These are phyloP conservation scores for Filobasidium floriforme DNA, from an alignment of 768 basidiomycete genomes.

Conservation along the genomic window DNA sequence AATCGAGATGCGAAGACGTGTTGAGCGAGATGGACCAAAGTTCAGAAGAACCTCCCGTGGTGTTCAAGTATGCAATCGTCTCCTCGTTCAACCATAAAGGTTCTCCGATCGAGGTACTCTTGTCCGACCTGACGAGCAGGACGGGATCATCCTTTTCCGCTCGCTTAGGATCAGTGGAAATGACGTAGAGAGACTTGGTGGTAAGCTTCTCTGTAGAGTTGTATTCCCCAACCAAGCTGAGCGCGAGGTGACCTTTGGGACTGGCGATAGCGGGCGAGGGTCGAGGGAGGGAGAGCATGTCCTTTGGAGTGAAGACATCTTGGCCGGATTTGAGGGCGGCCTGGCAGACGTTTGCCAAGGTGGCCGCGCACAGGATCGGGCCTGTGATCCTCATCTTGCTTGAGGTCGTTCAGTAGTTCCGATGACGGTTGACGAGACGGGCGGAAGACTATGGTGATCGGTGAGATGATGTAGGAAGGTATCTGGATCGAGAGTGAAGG, in stretches of 20 bases:
- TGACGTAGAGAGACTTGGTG: constrained; percentile 31
- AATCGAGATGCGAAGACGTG: not conserved
- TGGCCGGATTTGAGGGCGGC: not conserved
- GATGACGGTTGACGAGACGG: too few relatives aligned
- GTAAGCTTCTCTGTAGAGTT: constrained; percentile 24
- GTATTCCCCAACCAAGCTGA: constrained; percentile 15
- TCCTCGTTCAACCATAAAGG: constrained; percentile 22
- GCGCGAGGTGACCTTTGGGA: constrained; percentile 11
- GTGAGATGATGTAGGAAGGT: too few relatives aligned
- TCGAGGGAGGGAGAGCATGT: constrained; percentile 34
- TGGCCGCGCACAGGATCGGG: not conserved
- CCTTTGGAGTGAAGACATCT: constrained; percentile 29
- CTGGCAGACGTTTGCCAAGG: not conserved
- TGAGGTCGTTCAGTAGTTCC: too few relatives aligned
- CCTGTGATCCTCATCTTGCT: not conserved
- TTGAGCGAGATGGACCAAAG: constrained; percentile 11
- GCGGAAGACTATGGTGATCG: too few relatives aligned
- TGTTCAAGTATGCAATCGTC: constrained; percentile 18
- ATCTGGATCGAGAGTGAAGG: too few relatives aligned
- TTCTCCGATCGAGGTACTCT: constrained; percentile 11
- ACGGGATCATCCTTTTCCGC: constrained; percentile 4
- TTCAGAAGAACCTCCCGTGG: constrained; percentile 8
- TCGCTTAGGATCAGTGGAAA: constrained; percentile 10
- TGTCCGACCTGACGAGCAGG: constrained; percentile 4
- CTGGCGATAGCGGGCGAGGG: constrained; percentile 10